Percentiles rank a stretch among this genome's conserved stretches.
These are phyloP conservation scores for Dioscorea zingiberensis DNA, from an alignment of 106 monocot species.

Conservation along the genomic window DNA sequence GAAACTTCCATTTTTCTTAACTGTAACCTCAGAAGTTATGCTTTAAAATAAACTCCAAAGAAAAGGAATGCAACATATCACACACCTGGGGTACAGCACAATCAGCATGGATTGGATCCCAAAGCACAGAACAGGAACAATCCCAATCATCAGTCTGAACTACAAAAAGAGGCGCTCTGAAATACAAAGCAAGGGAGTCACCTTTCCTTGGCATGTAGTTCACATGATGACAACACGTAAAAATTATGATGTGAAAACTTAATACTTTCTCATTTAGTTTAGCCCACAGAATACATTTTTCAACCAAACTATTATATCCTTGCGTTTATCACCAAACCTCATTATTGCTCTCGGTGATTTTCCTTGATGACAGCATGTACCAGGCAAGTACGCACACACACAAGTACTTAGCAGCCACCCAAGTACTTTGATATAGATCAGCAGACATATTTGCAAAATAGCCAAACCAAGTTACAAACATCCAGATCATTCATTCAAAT, in stretches of 20 bases:
- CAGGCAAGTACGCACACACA: no score
- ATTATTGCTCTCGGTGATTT: not conserved
- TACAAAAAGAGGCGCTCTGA: conserved; percentile 70
- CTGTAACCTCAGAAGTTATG: no score
- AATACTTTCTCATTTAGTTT: not conserved
- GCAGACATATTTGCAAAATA: no score
- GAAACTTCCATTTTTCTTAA: no score
- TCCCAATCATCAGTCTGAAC: conserved; percentile 92
- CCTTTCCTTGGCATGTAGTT: not conserved
- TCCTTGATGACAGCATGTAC: not conserved
- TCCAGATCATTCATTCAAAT: no score
- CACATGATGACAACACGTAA: not conserved
- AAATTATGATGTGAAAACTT: not conserved
- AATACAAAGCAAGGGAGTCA: conserved; percentile 6
- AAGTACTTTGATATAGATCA: no score
- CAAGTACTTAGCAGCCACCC: no score
- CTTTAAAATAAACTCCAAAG: no score
- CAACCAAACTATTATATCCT: not conserved
- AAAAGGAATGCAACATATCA: not conserved
- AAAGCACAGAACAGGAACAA: conserved; percentile 78
- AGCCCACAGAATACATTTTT: not conserved
- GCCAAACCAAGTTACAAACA: no score
- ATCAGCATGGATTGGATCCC: conserved; percentile 93
- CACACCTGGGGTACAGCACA: conserved; percentile 95
- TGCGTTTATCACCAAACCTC: not conserved